Evolutionary conservation across 352 stramenopile genomes (phyloP), one percentile per base, ranked within the genome.

Genomic region (Phytophthora tubulina): DNA sequence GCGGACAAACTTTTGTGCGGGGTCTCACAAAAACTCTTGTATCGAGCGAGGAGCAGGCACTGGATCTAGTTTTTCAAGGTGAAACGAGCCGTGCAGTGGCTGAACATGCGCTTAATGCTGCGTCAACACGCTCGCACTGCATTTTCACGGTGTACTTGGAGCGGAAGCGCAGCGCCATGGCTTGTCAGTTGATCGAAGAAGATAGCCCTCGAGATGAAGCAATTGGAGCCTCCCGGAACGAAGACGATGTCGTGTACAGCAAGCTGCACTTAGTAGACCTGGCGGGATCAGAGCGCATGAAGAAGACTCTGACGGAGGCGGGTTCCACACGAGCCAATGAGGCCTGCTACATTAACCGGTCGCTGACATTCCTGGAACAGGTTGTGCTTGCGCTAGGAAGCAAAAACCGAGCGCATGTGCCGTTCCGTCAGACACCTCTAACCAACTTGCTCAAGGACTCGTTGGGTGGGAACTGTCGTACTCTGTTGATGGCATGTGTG

Each of bases 221-320:
- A 58, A 38, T 33, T n/a, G 41, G 52, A 57, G 1, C 7, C 13
- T 6, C 15, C 4, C 58, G 44, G 27, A 51, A 45, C 7, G 39
- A 56, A 13, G 57, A 66, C 17, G 63, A 69, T n/a, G 66, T 79
- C 8, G 75, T 89, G 21, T 89, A 86, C 66, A 93, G 91, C 70
- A 98, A 98, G 63, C 88, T 98, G 39, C 94, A 98, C 61, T 76
- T 98, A 3, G 93, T 98, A 32, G 94, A 98, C 70, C 78, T 98
- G 39, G 94, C 94, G 2, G 93, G 93, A 15, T 98, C 91, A 21
- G 94, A 98, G 68, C 97, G 97, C 51, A 98, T 95, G 93, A 94
- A 97, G 72, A 88, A 91, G 63, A 91, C 80, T n/a, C 63, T 78
- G 32, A 73, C 89, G 9, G 74, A 80, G 9, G 85, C 75, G 1